Percentiles rank a stretch among this genome's conserved stretches.
Conservation (phyloP, 2,329 filamentous ascomycete species). For the Hyphodiscus sp. region DNA sequence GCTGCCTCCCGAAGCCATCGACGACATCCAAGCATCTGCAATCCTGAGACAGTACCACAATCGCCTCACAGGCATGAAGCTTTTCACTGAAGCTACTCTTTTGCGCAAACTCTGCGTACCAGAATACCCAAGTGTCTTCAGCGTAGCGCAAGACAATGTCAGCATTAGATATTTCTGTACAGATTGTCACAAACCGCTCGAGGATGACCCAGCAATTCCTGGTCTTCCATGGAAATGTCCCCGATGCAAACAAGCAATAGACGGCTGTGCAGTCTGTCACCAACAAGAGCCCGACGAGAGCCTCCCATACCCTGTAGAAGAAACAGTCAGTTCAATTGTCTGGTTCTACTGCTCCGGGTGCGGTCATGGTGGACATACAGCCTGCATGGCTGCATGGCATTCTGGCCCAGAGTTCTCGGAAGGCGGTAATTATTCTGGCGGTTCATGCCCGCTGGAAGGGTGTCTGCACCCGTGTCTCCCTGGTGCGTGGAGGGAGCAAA, state of each 20-base stretch:
- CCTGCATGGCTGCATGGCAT: slow-evolving; percentile 56
- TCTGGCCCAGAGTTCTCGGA: slow-evolving; percentile 27
- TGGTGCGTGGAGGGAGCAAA: slow-evolving; percentile 44
- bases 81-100: slow-evolving; percentile 54
- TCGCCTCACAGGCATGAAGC: slow-evolving; percentile 51
- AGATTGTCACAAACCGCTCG: slow-evolving; percentile 47
- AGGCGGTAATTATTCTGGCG: slow-evolving; percentile 38
- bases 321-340: slow-evolving; percentile 14
- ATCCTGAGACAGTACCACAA: slow-evolving; percentile 54
- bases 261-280: slow-evolving; percentile 52
- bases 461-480: slow-evolving; percentile 59
- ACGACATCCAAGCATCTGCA: slow-evolving; percentile 47
- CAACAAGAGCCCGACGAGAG: slow-evolving; percentile 31
- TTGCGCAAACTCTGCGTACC: slow-evolving; percentile 53
- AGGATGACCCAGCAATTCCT: slow-evolving; percentile 34
- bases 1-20: slow-evolving; percentile 47
- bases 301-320: slow-evolving; percentile 2
- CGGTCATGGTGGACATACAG: slow-evolving; percentile 55
- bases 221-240: slow-evolving; percentile 50
- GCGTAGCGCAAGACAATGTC: slow-evolving; percentile 47
- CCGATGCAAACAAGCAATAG: slow-evolving; percentile 46
- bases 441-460: slow-evolving; percentile 58
- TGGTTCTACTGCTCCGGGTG: slow-evolving; percentile 63
- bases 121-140: slow-evolving; percentile 48
- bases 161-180: slow-evolving; percentile 49